Conservation (phyloP, 228 moss, liverwort and hornwort species). For the Sphagnum magellanicum region DNA sequence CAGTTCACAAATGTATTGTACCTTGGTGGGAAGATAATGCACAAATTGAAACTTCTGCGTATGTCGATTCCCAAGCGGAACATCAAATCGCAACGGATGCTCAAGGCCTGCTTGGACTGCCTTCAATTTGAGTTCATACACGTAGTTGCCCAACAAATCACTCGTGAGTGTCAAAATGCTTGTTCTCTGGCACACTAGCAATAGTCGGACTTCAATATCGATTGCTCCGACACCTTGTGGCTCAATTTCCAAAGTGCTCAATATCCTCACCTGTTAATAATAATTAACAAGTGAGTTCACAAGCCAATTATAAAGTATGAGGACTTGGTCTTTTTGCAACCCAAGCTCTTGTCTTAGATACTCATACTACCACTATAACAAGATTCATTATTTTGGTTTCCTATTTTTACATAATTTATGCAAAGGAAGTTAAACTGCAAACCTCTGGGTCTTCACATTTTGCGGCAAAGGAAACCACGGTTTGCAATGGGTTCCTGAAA, state of each 20-base stretch:
- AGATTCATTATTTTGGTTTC: too few species aligned
- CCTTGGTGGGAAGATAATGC: constrained; percentile 56
- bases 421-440: too few species aligned
- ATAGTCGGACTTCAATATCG: constrained; percentile 67
- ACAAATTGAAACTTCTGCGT: constrained; percentile 63
- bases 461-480: constrained; percentile 24
- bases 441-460: constrained; percentile 58
- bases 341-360: too few species aligned
- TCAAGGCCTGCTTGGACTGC: constrained; percentile 55
- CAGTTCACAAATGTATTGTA: constrained; percentile 48
- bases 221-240: constrained; percentile 42
- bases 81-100: constrained; percentile 45
- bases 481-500: constrained; percentile 57
- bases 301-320: too few species aligned
- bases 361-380: too few species aligned
- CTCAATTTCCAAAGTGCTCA: constrained; percentile 59
- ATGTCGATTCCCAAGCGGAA: constrained; percentile 60
- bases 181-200: constrained; percentile 36
- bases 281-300: too few species aligned
- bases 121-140: constrained; percentile 47
- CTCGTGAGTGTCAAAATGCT: constrained; percentile 44
- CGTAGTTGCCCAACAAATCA: constrained; percentile 59
- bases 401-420: too few species aligned
- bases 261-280: constrained; percentile 16
- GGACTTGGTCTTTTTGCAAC: too few species aligned